Evolutionary conservation across 768 basidiomycete genomes (phyloP).

Genomic region (Naganishia vaughanmartiniae): DNA sequence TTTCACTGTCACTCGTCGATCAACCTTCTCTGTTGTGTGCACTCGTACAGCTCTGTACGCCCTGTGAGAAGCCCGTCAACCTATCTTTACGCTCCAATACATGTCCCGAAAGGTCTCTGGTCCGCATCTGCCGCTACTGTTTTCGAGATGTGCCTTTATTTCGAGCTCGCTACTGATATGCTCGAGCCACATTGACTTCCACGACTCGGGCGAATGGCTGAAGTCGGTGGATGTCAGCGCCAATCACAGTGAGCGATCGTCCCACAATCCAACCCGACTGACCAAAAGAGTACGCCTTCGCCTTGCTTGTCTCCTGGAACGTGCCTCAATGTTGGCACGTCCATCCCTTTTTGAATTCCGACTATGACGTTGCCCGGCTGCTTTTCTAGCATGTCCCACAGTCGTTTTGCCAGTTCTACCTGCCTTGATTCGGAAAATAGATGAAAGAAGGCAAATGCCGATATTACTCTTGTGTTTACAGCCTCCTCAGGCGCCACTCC

Average conservation of each 20-base stretch:
- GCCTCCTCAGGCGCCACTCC: background rate
- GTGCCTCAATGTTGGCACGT: background rate
- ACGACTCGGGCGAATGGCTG: constrained; percentile 10
- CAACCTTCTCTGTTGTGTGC: too few relatives aligned
- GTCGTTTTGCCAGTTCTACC: background rate
- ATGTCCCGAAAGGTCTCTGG: background rate
- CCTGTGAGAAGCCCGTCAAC: background rate
- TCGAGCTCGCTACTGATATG: background rate
- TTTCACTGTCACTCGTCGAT: too few relatives aligned
- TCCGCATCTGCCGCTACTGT: too few relatives aligned
- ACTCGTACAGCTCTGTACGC: too few relatives aligned
- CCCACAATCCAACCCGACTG: background rate
- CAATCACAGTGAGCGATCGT: background rate
- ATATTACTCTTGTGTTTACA: background rate
- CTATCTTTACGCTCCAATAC: constrained; percentile 4
- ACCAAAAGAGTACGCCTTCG: constrained; percentile 13
- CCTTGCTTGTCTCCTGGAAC: constrained; percentile 5
- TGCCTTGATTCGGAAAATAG: background rate
- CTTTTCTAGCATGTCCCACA: constrained; percentile 18
- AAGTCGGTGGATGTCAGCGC: background rate
- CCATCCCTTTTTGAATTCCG: constrained; percentile 4
- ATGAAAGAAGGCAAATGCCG: constrained; percentile 17
- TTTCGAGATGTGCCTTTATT: background rate
- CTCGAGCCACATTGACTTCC: background rate
- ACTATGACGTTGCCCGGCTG: constrained; percentile 16